A percentile compares a stretch with the other conserved stretches of the same genome.
Conservation (phyloP, 768 basidiomycete species). For the Boletus tomentosulus region DNA sequence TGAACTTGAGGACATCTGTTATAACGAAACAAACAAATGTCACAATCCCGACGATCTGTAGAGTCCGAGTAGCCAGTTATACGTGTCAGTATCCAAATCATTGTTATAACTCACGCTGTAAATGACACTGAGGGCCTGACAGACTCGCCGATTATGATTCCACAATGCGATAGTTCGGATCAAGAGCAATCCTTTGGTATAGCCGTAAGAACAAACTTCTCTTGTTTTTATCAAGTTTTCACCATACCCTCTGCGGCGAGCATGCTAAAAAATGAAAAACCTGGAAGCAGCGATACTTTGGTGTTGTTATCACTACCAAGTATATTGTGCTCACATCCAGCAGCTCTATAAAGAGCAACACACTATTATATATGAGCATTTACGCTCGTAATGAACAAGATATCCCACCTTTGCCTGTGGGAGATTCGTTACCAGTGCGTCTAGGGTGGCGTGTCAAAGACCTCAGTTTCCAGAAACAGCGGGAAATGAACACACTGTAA, state of each 20-base stretch:
- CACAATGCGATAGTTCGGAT: constrained; percentile 10
- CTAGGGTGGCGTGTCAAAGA: neutral
- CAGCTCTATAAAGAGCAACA: constrained; percentile 1
- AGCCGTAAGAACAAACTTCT: neutral
- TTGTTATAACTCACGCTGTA: neutral
- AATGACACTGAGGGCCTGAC: neutral
- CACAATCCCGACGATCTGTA: neutral
- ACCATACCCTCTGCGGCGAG: constrained; percentile 7
- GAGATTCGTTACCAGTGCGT: neutral
- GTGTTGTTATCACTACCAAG: neutral
- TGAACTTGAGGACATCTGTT: constrained; percentile 2
- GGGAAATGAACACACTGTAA: constrained; percentile 1
- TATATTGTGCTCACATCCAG: constrained; percentile 1
- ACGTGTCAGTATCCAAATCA: neutral
- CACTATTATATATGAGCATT: constrained; percentile 1
- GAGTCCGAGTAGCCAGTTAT: neutral
- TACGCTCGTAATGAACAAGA: neutral
- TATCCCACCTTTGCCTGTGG: neutral
- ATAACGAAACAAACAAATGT: constrained; percentile 4
- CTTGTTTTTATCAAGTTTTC: neutral
- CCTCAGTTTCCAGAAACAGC: neutral
- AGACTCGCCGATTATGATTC: neutral
- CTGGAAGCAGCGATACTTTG: neutral
- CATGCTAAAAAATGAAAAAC: constrained; percentile 5
- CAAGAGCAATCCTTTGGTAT: constrained; percentile 7